Evolutionary conservation across 2,329 filamentous ascomycete genomes (phyloP).

Genomic region (Elsinoe perseae): DNA sequence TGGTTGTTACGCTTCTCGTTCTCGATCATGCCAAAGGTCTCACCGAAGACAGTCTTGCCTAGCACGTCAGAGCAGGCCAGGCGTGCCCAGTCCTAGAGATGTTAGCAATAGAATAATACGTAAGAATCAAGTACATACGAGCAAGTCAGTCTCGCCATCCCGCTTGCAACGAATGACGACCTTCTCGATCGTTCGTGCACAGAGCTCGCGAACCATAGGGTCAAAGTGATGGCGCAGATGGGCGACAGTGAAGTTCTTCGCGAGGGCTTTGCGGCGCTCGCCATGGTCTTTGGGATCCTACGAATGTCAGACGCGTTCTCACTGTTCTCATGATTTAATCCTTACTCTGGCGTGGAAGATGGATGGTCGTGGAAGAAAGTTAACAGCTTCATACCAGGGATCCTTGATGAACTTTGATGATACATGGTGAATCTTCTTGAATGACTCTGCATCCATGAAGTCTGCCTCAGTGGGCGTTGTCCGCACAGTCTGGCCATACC

Average conservation of each 20-base stretch:
- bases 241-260: conserved; percentile 12
- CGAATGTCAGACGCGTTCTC: not conserved
- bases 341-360: conserved; percentile 16
- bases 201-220: conserved; percentile 13
- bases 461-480: conserved; percentile 13
- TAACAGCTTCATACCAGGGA: conserved; percentile 15
- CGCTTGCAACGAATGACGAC: conserved; percentile 1
- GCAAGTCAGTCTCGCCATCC: conserved; percentile 8
- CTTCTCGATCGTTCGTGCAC: conserved; percentile 8
- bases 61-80: conserved; percentile 14
- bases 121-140: not conserved
- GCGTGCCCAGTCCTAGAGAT: conserved; percentile 10
- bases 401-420: conserved; percentile 16
- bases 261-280: conserved; percentile 13
- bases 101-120: not conserved
- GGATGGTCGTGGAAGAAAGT: conserved; percentile 13
- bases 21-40: conserved; percentile 15
- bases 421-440: conserved; percentile 16
- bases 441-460: conserved; percentile 16
- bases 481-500: conserved; percentile 15
- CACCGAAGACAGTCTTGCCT: conserved; percentile 13
- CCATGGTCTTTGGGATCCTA: conserved; percentile 16
- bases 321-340: not conserved
- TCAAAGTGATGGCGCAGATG: conserved; percentile 14
- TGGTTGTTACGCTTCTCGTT: conserved; percentile 14